phyloP scores from a whole-genome alignment of 305 asterid species.

The Fraxinus dipetala region DNA sequence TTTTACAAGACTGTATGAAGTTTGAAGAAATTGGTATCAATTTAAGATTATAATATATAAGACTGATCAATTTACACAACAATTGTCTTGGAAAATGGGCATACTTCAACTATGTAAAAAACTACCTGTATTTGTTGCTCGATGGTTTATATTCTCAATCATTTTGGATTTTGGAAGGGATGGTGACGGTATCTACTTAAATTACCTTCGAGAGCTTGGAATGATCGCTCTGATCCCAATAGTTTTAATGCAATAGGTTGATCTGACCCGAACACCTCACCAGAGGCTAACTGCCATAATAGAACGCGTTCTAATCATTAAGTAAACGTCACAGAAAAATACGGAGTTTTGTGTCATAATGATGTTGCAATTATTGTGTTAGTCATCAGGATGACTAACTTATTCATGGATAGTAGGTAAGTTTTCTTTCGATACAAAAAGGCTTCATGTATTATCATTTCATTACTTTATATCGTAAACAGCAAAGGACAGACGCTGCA shows the following conservation, averaged over 20 bases:
- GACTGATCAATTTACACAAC: neutral
- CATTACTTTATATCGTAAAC: neutral
- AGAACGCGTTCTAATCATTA: neutral
- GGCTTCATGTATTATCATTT: neutral
- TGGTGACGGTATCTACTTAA: neutral
- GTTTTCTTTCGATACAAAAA: neutral
- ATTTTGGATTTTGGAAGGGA: neutral
- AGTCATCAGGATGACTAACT: neutral
- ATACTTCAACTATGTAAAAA: neutral
- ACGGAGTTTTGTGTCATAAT: neutral
- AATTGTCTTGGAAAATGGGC: neutral
- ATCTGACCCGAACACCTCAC: conserved; percentile 90
- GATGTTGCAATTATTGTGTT: neutral
- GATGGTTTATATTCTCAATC: neutral
- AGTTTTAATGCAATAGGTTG: conserved; percentile 87
- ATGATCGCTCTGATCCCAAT: conserved; percentile 87
- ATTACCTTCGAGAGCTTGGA: conserved; percentile 95
- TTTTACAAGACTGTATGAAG: neutral
- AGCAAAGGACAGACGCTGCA: neutral
- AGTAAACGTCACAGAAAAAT: neutral
- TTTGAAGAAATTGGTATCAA: neutral
- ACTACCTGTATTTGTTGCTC: neutral
- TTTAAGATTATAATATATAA: neutral
- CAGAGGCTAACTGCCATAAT: conserved; percentile 78
- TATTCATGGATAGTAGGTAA: neutral